Evolutionary conservation across 257 asterid species (phyloP).

Genomic region (Gardenia jasminoides): DNA sequence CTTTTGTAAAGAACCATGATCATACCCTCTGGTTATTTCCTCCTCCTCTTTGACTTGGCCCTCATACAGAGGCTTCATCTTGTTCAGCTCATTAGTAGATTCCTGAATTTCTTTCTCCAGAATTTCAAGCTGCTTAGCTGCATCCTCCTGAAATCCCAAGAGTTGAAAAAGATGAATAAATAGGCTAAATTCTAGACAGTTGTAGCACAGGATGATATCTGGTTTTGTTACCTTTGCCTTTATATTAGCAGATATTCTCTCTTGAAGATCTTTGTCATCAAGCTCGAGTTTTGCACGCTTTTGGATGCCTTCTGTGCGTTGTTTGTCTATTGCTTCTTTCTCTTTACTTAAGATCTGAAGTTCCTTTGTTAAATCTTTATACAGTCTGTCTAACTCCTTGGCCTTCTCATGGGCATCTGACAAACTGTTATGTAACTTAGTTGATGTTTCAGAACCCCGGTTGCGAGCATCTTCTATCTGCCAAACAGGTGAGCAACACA

Average conservation of each 20-base stretch:
- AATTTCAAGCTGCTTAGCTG: slow-evolving; percentile 67
- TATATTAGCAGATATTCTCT: slow-evolving; percentile 62
- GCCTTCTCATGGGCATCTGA: slow-evolving; percentile 75
- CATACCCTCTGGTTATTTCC: slow-evolving; percentile 80
- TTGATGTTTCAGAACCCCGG: slow-evolving; percentile 65
- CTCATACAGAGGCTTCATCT: slow-evolving; percentile 62
- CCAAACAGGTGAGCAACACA: slow-evolving; percentile 12
- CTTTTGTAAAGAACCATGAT: background rate
- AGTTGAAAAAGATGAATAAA: slow-evolving; percentile 22
- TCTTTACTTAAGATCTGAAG: slow-evolving; percentile 75
- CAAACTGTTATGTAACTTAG: slow-evolving; percentile 63
- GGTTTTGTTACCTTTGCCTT: slow-evolving; percentile 68
- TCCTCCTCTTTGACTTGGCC: slow-evolving; percentile 74
- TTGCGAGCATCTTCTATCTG: slow-evolving; percentile 86
- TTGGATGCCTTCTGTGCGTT: slow-evolving; percentile 74
- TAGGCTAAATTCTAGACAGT: background rate
- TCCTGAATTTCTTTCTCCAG: slow-evolving; percentile 73
- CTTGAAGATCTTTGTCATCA: slow-evolving; percentile 83
- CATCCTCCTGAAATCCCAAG: slow-evolving; percentile 71
- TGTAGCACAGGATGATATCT: too few relatives aligned
- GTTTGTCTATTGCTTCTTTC: slow-evolving; percentile 86
- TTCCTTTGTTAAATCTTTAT: slow-evolving; percentile 78
- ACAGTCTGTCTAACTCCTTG: slow-evolving; percentile 74
- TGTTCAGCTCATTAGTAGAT: slow-evolving; percentile 60
- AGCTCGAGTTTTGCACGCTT: slow-evolving; percentile 91